Base-by-base conservation (phyloP, 306 rosid genomes). In the Gleditsia sinensis region DNA sequence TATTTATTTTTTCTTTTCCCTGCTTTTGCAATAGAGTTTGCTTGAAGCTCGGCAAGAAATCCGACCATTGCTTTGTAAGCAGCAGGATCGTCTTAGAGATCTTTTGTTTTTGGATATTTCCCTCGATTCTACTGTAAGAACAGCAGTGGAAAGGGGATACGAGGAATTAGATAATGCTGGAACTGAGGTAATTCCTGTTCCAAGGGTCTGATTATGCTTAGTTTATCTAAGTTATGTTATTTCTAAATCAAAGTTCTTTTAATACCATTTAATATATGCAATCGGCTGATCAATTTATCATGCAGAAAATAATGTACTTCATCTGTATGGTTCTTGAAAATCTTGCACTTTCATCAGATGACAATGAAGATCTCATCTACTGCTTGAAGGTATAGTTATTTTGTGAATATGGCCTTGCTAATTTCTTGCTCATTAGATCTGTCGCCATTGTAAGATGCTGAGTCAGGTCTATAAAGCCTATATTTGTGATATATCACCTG, bases 111-210 rank as follows among this genome's bases (percentile, higher is more conserved):
- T 94, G 87, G 97, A 94, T 84, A 79, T 90, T 77, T 94, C 99
- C 67, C 96, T 94, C 71, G 99, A 94, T 87, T 94, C 99, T 75
- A 75, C 96, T 0, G 93, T 94, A 76, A 87, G 99, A 88, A 94
- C 99, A 27, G 97, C 95, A 25, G 82, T 90, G 39, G 99, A 94
- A 82, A 94, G 97, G 84, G 90, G 88, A 63, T 92, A 92, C 3
- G 99, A 90, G 85, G 88, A 83, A 72, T 80, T 94, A 65, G 89
- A 85, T 74, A 83, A 84, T 78, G 92, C 97, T 53, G 91, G 91
- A 73, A 93, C 97, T 17, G 96, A 86, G 92, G 99, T 92, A 77
- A 71, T 24, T 48, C 75, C 40, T 25, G 20, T 64, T 33, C 82
- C 45, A 68, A 51, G 37, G 58, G 72, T 40, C 28, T 77, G 14